A percentile compares a stretch with the other conserved stretches of the same genome.
These are phyloP conservation scores for Ceratocystis colombiana DNA, from an alignment of 2,329 filamentous ascomycete species.

Conservation along the genomic window DNA sequence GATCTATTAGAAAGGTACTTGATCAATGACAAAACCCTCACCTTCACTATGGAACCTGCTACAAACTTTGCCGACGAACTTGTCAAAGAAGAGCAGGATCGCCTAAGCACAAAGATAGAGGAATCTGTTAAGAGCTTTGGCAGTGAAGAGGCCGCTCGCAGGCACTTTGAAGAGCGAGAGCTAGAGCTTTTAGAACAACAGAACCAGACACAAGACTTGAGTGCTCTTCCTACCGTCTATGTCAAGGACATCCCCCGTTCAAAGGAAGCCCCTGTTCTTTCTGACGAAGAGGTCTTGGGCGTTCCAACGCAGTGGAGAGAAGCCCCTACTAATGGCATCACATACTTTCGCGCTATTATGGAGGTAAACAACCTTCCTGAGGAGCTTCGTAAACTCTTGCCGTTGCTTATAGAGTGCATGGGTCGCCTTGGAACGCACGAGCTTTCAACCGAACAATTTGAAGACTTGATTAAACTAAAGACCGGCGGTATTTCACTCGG, in stretches of 20 bases:
- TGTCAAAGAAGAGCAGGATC: conserved; percentile 62
- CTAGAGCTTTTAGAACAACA: conserved; percentile 71
- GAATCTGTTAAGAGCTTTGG: conserved; percentile 59
- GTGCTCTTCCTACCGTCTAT: conserved; percentile 76
- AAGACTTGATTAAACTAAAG: conserved; percentile 91
- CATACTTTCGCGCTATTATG: conserved; percentile 88
- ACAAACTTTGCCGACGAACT: conserved; percentile 63
- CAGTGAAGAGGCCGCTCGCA: conserved; percentile 58
- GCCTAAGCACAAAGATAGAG: conserved; percentile 64
- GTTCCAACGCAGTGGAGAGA: conserved; percentile 80
- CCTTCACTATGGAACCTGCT: conserved; percentile 89
- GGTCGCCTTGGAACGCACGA: conserved; percentile 86
- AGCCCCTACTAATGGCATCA: conserved; percentile 87
- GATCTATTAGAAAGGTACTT: conserved; percentile 80
- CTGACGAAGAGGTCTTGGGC: conserved; percentile 55
- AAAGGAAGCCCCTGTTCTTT: conserved; percentile 51
- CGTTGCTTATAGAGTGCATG: conserved; percentile 81
- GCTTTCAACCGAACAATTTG: conserved; percentile 85
- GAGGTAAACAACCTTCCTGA: conserved; percentile 68
- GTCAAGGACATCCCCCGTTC: conserved; percentile 79
- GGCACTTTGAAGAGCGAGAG: conserved; percentile 66
- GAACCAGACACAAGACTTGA: conserved; percentile 72
- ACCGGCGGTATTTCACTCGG: conserved; percentile 82
- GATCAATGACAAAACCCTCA: conserved; percentile 73
- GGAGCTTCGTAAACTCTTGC: conserved; percentile 73